These are phyloP conservation scores for Marasmius tenuissimus DNA, from an alignment of 1,284 basidiomycete species.

Conservation along the genomic window DNA sequence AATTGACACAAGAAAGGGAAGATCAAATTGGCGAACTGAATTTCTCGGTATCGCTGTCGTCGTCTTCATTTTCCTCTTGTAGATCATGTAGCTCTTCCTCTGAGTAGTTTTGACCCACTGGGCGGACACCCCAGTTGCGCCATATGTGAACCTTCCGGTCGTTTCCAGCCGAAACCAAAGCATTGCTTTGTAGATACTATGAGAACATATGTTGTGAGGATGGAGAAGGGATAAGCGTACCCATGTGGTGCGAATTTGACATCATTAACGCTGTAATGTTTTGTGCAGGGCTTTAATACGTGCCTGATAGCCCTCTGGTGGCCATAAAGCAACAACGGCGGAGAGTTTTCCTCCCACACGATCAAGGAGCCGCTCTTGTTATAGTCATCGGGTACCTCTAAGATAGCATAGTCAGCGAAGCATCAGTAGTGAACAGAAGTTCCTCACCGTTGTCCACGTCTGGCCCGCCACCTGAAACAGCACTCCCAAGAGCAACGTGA, in stretches of 20 bases:
- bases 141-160: conserved; percentile 27
- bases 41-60: background rate
- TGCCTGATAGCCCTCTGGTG: conserved; percentile 2
- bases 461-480: conserved; percentile 32
- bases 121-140: conserved; percentile 13
- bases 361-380: conserved; percentile 40
- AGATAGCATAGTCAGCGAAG: conserved; percentile 3
- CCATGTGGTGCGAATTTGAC: conserved; percentile 36
- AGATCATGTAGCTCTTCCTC: background rate
- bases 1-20: conserved; percentile 14
- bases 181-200: background rate
- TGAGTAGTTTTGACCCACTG: background rate
- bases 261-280: conserved; percentile 42
- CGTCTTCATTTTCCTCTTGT: background rate
- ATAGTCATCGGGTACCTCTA: conserved; percentile 31
- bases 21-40: background rate
- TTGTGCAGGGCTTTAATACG: conserved; percentile 12
- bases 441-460: conserved; percentile 29
- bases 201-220: background rate
- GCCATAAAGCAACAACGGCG: background rate
- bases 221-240: conserved; percentile 17
- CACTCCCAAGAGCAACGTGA: conserved; percentile 35
- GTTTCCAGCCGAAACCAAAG: conserved; percentile 31
- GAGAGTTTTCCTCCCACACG: conserved; percentile 29
- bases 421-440: conserved; percentile 4